These are phyloP conservation scores for Eustoma russellianum DNA, from an alignment of 257 asterid species.

Conservation along the genomic window DNA sequence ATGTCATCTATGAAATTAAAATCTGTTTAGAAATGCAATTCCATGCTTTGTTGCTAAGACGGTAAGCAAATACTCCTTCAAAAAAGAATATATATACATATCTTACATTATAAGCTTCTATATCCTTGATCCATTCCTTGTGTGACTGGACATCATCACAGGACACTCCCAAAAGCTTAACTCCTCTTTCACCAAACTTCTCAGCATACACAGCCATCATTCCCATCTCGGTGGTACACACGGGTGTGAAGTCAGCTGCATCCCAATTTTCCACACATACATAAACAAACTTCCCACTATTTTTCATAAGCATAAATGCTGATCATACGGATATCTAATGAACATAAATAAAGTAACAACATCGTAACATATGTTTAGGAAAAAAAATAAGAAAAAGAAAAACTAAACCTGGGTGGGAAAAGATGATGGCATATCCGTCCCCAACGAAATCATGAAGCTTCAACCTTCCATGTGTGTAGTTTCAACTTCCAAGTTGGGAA, in stretches of 20 bases:
- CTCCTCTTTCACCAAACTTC: constrained; percentile 60
- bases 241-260: constrained; percentile 81
- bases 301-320: no score
- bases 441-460: constrained; percentile 60
- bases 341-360: no score
- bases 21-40: no score
- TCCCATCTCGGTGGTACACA: constrained; percentile 87
- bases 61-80: no score
- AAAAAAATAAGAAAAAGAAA: no score
- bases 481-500: constrained; percentile 63
- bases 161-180: constrained; percentile 70
- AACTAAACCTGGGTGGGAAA: constrained; percentile 64
- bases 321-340: no score
- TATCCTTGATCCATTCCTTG: constrained; percentile 74
- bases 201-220: constrained; percentile 68
- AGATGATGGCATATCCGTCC: constrained; percentile 52
- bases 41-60: no score
- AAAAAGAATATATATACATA: no score
- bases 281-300: neutral
- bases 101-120: constrained; percentile 49
- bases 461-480: constrained; percentile 71
- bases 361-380: no score
- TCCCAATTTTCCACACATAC: no score
- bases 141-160: constrained; percentile 64
- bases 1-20: no score